These are phyloP conservation scores for Salvia rosmarinus DNA, from an alignment of 257 asterid genomes.

Conservation along the genomic window DNA sequence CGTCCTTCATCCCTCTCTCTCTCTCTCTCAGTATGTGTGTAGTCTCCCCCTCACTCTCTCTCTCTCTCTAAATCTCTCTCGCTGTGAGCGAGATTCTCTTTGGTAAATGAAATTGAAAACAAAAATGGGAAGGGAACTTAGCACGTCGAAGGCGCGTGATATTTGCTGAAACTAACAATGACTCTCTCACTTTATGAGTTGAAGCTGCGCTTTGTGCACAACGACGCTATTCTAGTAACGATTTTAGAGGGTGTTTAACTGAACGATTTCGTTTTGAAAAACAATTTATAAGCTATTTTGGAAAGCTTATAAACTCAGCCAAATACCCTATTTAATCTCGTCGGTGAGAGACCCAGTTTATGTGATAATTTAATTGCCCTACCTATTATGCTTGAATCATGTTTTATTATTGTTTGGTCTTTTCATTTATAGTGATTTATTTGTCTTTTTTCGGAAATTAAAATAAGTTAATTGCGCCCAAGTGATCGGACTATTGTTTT, in stretches of 20 bases:
- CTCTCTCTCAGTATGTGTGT: neutral
- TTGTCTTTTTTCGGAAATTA: too few species aligned
- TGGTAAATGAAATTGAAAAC: conserved; percentile 8
- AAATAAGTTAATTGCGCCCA: too few species aligned
- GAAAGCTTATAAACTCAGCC: too few species aligned
- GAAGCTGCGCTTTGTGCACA: neutral
- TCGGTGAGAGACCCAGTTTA: neutral
- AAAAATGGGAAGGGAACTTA: neutral
- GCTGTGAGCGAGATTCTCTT: conserved; percentile 28
- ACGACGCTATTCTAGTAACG: neutral
- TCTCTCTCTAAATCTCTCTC: neutral
- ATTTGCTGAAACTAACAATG: neutral
- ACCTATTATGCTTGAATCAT: too few species aligned
- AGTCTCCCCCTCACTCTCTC: neutral
- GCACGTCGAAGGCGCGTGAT: conserved; percentile 32
- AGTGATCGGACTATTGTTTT: too few species aligned
- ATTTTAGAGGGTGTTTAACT: neutral
- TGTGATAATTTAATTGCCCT: neutral
- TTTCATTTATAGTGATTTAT: too few species aligned
- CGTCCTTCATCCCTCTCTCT: conserved; percentile 69
- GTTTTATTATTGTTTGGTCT: neutral
- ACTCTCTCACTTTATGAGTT: neutral
- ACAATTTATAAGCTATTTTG: too few species aligned
- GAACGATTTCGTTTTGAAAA: too few species aligned
- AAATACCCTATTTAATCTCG: neutral